Conservation (phyloP, 1,284 basidiomycete genomes). For the Pyrrhoderma noxium region DNA sequence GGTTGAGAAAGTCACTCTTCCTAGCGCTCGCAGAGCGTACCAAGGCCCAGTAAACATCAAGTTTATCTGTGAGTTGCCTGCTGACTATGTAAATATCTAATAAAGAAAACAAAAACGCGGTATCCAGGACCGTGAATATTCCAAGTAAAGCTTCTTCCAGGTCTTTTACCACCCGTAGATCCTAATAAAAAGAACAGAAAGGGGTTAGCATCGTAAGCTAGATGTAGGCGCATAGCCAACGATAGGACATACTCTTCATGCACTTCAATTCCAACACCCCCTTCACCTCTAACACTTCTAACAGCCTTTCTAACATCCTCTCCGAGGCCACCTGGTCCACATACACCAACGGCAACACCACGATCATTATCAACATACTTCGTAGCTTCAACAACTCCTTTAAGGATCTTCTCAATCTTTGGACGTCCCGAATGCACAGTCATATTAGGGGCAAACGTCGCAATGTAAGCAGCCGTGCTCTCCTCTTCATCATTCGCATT, state of each 20-base stretch:
- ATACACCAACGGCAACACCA: slow-evolving; percentile 60
- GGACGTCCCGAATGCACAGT: slow-evolving; percentile 40
- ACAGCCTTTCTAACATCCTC: slow-evolving; percentile 49
- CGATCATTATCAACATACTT: slow-evolving; percentile 40
- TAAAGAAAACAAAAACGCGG: too few relatives aligned
- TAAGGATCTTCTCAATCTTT: slow-evolving; percentile 25
- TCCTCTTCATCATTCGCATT: not conserved
- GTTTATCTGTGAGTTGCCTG: too few relatives aligned
- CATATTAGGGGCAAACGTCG: slow-evolving; percentile 6
- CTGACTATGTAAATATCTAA: too few relatives aligned
- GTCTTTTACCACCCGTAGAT: too few relatives aligned
- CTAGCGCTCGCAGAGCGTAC: too few relatives aligned
- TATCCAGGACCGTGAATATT: too few relatives aligned
- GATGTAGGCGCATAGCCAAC: too few relatives aligned
- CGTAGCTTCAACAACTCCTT: slow-evolving; percentile 40
- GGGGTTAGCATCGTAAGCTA: too few relatives aligned
- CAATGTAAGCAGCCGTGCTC: not conserved
- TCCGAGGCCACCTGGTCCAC: slow-evolving; percentile 55
- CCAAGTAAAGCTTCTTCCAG: too few relatives aligned
- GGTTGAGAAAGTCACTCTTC: too few relatives aligned
- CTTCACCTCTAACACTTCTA: slow-evolving; percentile 41
- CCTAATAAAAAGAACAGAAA: too few relatives aligned
- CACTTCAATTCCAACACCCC: slow-evolving; percentile 63
- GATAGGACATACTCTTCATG: slow-evolving; percentile 52
- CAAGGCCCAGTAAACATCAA: too few relatives aligned